These are phyloP conservation scores for Hyaloscypha finlandica DNA, from an alignment of 495 filamentous ascomycete species.

Conservation along the genomic window DNA sequence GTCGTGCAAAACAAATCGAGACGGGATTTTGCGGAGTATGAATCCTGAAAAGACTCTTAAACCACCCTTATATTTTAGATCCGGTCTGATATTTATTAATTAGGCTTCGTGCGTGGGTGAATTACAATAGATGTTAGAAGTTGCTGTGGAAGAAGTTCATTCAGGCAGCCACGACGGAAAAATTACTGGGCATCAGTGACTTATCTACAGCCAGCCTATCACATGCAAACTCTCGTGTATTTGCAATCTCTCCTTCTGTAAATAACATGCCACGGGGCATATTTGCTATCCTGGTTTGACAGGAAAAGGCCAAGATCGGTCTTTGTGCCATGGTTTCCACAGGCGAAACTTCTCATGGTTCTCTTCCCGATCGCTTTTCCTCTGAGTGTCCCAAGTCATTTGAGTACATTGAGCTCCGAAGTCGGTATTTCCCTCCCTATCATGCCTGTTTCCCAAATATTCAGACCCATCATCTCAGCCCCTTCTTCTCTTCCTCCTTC, in stretches of 20 bases:
- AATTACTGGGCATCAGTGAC: neutral
- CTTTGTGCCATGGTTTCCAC: neutral
- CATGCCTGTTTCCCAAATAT: neutral
- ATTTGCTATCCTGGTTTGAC: neutral
- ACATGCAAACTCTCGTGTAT: neutral
- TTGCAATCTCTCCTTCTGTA: neutral
- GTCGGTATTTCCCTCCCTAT: neutral
- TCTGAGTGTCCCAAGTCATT: neutral
- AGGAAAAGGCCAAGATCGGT: neutral
- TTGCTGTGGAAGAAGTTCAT: neutral
- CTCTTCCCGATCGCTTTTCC: neutral
- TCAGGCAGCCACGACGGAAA: neutral
- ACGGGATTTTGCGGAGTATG: neutral
- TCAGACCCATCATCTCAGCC: neutral
- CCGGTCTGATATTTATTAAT: neutral
- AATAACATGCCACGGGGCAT: neutral
- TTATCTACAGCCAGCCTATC: neutral
- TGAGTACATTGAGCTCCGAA: neutral
- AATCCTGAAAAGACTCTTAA: neutral
- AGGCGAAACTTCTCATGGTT: neutral
- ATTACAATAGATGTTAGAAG: neutral
- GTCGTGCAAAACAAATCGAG: neutral
- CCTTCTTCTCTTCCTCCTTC: slow-evolving; percentile 41
- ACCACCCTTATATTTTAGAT: neutral
- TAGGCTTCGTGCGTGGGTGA: neutral